phyloP scores from a whole-genome alignment of 2,329 filamentous ascomycete genomes.

The Aspergillus sp. region DNA sequence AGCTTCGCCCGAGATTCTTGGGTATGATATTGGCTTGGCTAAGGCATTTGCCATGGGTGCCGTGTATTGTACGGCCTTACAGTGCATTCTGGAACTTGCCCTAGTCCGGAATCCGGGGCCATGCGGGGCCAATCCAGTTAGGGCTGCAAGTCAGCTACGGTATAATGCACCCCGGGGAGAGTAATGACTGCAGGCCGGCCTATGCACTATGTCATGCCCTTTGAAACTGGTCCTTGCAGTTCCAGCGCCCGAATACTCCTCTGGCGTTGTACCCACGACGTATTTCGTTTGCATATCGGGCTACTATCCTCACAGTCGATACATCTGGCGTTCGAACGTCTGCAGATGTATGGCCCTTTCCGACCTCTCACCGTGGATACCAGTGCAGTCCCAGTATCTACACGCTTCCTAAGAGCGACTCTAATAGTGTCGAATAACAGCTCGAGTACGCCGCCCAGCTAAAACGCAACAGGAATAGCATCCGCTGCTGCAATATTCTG shows the following conservation, averaged over 20 bases:
- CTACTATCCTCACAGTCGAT: too few relatives aligned
- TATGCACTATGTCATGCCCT: background rate
- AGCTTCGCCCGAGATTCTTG: background rate
- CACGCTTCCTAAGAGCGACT: background rate
- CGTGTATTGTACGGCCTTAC: background rate
- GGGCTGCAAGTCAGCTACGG: background rate
- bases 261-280: too few relatives aligned
- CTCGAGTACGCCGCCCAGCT: background rate
- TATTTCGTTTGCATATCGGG: too few relatives aligned
- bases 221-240: background rate
- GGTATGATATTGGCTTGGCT: background rate
- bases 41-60: background rate
- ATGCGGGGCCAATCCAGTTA: background rate
- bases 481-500: background rate
- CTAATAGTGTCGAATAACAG: background rate
- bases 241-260: background rate
- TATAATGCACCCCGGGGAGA: background rate
- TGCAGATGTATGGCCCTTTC: background rate
- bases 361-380: background rate
- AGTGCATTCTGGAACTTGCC: background rate
- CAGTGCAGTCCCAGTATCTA: background rate
- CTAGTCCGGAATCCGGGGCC: background rate
- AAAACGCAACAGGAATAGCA: background rate
- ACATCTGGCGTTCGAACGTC: too few relatives aligned
- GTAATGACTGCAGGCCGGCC: too few relatives aligned